Conservation (phyloP, 2,329 filamentous ascomycete species). For the Microdochium trichocladiopsis region DNA sequence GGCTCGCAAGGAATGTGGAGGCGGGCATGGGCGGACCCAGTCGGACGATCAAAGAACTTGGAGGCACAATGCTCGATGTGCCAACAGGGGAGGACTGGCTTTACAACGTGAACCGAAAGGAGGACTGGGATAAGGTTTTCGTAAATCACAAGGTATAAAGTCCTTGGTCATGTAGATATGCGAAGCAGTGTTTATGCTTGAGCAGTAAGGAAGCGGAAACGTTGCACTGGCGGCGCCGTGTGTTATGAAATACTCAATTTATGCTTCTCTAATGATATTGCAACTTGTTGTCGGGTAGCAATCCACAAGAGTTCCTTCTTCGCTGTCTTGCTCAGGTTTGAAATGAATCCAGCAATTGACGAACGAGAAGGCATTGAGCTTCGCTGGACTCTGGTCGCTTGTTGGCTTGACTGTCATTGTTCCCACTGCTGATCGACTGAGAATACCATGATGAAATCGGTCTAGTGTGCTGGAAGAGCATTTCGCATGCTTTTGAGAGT, state of each 20-base stretch:
- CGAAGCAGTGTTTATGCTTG: too few relatives aligned
- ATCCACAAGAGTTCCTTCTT: background rate
- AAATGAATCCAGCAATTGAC: background rate
- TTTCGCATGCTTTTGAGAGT: background rate
- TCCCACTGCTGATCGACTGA: background rate
- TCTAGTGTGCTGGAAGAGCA: background rate
- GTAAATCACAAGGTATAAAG: background rate
- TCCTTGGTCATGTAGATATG: background rate
- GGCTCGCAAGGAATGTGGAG: background rate
- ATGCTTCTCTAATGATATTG: background rate
- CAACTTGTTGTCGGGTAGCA: background rate
- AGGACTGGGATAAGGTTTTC: background rate
- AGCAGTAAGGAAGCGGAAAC: too few relatives aligned
- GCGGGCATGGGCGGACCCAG: background rate
- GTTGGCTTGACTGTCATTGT: background rate
- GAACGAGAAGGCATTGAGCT: background rate
- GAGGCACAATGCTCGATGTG: background rate
- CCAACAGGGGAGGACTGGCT: background rate
- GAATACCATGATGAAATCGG: background rate
- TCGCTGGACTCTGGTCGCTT: background rate
- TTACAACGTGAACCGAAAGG: background rate
- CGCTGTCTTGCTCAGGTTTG: background rate
- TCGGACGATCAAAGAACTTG: background rate
- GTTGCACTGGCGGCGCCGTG: too few relatives aligned
- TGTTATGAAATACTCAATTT: background rate